A percentile compares a stretch with the other conserved stretches of the same genome.
phyloP scores from a whole-genome alignment of 306 rosid genomes.

The Hippophae gyantsensis region DNA sequence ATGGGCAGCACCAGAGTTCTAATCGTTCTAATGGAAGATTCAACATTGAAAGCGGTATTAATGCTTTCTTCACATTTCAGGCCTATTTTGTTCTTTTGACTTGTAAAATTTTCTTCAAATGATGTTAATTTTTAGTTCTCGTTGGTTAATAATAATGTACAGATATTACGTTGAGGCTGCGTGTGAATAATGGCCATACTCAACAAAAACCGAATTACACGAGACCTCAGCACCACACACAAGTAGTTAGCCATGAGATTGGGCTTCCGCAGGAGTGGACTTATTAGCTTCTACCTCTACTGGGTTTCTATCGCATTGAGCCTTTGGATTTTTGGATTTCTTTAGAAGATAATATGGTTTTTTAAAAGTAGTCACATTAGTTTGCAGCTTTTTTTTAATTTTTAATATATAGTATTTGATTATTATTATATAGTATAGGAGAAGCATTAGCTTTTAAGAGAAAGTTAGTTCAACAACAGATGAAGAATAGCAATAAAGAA shows the following conservation, averaged over 20 bases:
- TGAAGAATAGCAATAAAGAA: too few relatives aligned
- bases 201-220: constrained; percentile 23
- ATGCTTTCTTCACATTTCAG: background rate
- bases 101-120: background rate
- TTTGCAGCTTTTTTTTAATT: too few relatives aligned
- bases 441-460: too few relatives aligned
- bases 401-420: too few relatives aligned
- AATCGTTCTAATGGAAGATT: constrained; percentile 16
- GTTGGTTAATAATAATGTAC: background rate
- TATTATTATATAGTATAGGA: too few relatives aligned
- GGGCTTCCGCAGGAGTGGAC: constrained; percentile 55
- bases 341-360: too few relatives aligned
- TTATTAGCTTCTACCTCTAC: constrained; percentile 6
- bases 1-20: constrained; percentile 24
- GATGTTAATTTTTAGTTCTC: background rate
- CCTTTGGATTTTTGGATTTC: too few relatives aligned
- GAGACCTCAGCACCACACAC: constrained; percentile 21
- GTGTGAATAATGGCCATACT: constrained; percentile 2
- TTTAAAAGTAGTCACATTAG: too few relatives aligned
- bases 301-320: too few relatives aligned
- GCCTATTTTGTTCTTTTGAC: background rate
- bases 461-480: too few relatives aligned
- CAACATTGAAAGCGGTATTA: constrained; percentile 23
- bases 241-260: constrained; percentile 31
- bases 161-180: constrained; percentile 6